Conservation (phyloP, 1,284 basidiomycete species). For the Apiotrichum sp. region DNA sequence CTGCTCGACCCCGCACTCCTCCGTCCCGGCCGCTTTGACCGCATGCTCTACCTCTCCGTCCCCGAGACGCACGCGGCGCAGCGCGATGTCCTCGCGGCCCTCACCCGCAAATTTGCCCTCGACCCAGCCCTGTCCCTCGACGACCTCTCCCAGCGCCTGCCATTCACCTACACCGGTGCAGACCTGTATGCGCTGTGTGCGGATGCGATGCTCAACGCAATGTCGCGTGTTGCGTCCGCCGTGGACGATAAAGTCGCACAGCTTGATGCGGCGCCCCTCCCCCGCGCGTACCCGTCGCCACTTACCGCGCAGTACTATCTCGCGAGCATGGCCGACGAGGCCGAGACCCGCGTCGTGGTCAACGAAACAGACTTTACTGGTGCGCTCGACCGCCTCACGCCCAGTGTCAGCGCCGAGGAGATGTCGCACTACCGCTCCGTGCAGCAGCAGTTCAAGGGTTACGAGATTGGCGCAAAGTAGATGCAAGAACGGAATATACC, state of each 20-base stretch:
- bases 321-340: slow-evolving; percentile 67
- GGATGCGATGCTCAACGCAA: slow-evolving; percentile 91
- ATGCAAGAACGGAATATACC: background rate
- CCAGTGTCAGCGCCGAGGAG: slow-evolving; percentile 82
- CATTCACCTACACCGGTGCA: slow-evolving; percentile 92
- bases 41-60: slow-evolving; percentile 94
- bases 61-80: slow-evolving; percentile 82
- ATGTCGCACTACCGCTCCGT: slow-evolving; percentile 79
- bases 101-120: slow-evolving; percentile 88
- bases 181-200: slow-evolving; percentile 98
- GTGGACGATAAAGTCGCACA: slow-evolving; percentile 67
- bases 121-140: slow-evolving; percentile 63
- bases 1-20: slow-evolving; percentile 87
- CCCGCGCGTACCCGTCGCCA: slow-evolving; percentile 60
- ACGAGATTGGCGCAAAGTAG: slow-evolving; percentile 20
- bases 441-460: slow-evolving; percentile 59
- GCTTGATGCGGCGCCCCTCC: slow-evolving; percentile 27
- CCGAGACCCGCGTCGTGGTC: slow-evolving; percentile 70
- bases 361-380: slow-evolving; percentile 65
- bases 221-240: slow-evolving; percentile 77
- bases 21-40: slow-evolving; percentile 92
- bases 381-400: slow-evolving; percentile 70
- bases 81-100: slow-evolving; percentile 76
- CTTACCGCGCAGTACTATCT: slow-evolving; percentile 91
- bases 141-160: slow-evolving; percentile 66